Evolutionary conservation across 2,329 filamentous ascomycete species (phyloP).

Genomic region (Aspergillus sp.): DNA sequence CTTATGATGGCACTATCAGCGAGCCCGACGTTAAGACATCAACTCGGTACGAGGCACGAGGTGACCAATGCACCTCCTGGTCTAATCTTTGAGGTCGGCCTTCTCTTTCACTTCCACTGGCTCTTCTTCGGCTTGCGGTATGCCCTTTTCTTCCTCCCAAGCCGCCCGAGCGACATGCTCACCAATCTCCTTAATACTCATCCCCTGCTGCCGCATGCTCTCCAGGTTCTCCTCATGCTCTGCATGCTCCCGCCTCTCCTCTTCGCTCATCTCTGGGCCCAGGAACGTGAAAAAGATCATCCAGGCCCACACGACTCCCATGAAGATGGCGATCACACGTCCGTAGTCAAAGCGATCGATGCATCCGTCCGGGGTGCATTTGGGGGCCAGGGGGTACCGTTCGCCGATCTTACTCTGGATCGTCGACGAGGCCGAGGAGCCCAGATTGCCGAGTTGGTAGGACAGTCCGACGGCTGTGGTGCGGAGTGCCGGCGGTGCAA

Average conservation of each 20-base stretch:
- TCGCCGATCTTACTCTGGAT: conserved; percentile 70
- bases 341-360: background rate
- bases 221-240: background rate
- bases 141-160: background rate
- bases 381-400: background rate
- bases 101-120: background rate
- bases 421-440: conserved; percentile 55
- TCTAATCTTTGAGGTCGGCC: too few species aligned
- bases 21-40: too few species aligned
- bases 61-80: too few species aligned
- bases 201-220: background rate
- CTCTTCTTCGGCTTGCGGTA: background rate
- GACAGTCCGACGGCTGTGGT: conserved; percentile 48
- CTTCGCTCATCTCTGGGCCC: background rate
- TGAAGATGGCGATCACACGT: background rate
- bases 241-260: background rate
- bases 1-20: too few species aligned
- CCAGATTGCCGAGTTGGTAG: conserved; percentile 66
- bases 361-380: background rate
- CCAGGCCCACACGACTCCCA: background rate
- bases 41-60: too few species aligned
- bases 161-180: background rate
- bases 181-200: background rate
- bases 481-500: conserved; percentile 61
- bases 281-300: background rate